Conservation (phyloP, 2,329 filamentous ascomycete genomes). For the Colletotrichum euphorbiae region DNA sequence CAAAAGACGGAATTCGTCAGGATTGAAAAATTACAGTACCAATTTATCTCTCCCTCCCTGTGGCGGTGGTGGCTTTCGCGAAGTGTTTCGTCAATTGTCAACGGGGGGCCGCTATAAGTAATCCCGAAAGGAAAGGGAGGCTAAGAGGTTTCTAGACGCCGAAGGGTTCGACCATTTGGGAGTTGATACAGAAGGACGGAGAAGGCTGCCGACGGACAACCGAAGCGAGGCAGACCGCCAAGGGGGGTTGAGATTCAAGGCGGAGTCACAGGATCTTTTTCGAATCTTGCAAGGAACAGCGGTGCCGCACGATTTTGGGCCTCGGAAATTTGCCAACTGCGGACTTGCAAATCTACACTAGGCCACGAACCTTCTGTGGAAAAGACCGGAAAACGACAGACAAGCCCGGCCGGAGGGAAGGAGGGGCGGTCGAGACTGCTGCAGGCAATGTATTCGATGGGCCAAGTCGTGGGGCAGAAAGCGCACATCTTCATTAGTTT, state of each 20-base stretch:
- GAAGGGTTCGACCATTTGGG: slow-evolving; percentile 23
- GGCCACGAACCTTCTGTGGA: not conserved
- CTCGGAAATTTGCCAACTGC: no score
- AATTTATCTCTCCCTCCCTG: not conserved
- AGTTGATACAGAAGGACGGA: slow-evolving; percentile 22
- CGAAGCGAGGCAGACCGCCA: not conserved
- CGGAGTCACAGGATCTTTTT: not conserved
- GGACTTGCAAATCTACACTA: not conserved
- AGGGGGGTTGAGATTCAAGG: slow-evolving; percentile 13
- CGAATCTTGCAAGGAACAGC: not conserved
- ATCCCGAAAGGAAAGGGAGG: slow-evolving; percentile 5
- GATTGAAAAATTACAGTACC: not conserved
- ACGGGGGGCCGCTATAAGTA: slow-evolving; percentile 10
- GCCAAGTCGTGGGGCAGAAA: slow-evolving; percentile 13
- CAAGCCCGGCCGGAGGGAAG: not conserved
- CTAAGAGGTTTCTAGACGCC: slow-evolving; percentile 27
- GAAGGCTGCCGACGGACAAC: slow-evolving; percentile 17
- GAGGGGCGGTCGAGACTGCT: not conserved
- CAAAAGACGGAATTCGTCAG: not conserved
- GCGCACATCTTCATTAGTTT: slow-evolving; percentile 23
- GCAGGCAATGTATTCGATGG: slow-evolving; percentile 3
- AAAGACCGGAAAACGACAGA: not conserved
- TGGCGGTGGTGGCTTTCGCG: slow-evolving; percentile 20
- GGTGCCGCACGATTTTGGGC: not conserved
- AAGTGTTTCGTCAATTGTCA: slow-evolving; percentile 28